Evolutionary conservation across 2,329 filamentous ascomycete genomes (phyloP), one percentile per base, ranked within the genome.

Genomic region (Fusarium sp.): DNA sequence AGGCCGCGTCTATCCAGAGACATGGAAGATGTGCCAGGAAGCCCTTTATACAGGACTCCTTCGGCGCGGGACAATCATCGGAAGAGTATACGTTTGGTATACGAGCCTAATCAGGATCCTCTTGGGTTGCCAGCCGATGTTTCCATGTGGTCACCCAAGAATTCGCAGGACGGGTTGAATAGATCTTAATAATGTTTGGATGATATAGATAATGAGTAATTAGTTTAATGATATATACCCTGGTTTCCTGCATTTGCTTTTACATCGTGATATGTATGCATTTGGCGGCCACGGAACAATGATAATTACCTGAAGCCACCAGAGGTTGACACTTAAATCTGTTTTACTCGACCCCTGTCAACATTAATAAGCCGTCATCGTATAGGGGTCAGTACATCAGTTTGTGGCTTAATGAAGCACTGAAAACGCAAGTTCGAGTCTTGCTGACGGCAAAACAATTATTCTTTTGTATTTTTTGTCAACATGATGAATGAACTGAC

Each of bases 91-190:
- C 27, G 41, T 3, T n/a, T 46, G 0, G 14, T 34, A 2, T 24
- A n/a, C 3, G 57, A 41, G 9, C 51, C 60, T 5, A 62, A 62
- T 34, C 20, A 40, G 40, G 59, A 54, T 7, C 59, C 59, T 9
- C 13, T 61, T 16, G 59, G 60, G 18, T 45, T 62, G 14, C 57
- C 59, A 0, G 57, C 45, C 12, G 57, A 61, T 18, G n/a, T 16
- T 7, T 42, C 37, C 1, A 20, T 61, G 18, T 54, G 57, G 11
- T 46, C 57, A 3, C 46, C 59, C 0, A 62, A 46, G 59, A 53
- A 25, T 4, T 62, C 59, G 2, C 45, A 61, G 44, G 45, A 61
- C 3, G 49, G 22, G 1, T 20, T 32, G 6, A 62, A 45, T 11
- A 54, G 13, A 9, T 41, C 34, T n/a, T 37, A 40, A n/a, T 16